Evolutionary conservation across 1,284 basidiomycete genomes (phyloP).

Genomic region (Rhodotorula sp.): DNA sequence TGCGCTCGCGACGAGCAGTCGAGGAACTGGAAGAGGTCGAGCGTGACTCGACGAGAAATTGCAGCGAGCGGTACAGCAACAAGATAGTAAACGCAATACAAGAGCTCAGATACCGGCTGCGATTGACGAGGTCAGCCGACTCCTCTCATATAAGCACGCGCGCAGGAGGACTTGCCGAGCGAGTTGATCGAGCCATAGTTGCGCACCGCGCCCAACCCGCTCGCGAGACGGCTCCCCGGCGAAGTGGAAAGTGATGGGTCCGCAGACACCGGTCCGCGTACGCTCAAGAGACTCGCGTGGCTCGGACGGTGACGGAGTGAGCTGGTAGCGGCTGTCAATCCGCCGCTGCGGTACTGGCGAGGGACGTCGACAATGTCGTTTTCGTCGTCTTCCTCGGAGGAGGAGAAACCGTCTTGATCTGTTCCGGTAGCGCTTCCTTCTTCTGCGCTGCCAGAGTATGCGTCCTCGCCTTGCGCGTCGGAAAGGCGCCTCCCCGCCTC

Average conservation of each 20-base stretch:
- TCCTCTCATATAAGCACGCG: neutral
- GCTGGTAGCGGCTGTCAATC: neutral
- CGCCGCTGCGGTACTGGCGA: neutral
- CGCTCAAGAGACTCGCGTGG: slow-evolving; percentile 14
- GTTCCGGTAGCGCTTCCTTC: neutral
- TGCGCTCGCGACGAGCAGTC: no score
- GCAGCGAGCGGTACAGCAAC: neutral
- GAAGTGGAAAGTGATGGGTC: neutral
- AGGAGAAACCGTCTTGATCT: neutral
- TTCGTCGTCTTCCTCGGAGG: slow-evolving; percentile 20
- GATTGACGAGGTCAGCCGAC: neutral
- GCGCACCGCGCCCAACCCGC: slow-evolving; percentile 2
- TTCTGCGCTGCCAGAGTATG: neutral
- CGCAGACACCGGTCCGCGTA: neutral
- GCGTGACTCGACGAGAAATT: neutral
- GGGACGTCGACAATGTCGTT: slow-evolving; percentile 33
- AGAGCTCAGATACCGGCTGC: neutral
- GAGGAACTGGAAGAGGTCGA: no score
- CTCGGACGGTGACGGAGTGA: slow-evolving; percentile 11
- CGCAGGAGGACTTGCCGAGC: slow-evolving; percentile 2
- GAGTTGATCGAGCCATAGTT: slow-evolving; percentile 25
- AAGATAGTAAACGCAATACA: neutral
- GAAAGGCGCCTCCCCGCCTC: neutral
- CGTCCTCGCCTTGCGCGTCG: neutral
- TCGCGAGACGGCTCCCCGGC: neutral